Evolutionary conservation across 2,329 filamentous ascomycete genomes (phyloP).

Genomic region (Penicillium corylophilum): DNA sequence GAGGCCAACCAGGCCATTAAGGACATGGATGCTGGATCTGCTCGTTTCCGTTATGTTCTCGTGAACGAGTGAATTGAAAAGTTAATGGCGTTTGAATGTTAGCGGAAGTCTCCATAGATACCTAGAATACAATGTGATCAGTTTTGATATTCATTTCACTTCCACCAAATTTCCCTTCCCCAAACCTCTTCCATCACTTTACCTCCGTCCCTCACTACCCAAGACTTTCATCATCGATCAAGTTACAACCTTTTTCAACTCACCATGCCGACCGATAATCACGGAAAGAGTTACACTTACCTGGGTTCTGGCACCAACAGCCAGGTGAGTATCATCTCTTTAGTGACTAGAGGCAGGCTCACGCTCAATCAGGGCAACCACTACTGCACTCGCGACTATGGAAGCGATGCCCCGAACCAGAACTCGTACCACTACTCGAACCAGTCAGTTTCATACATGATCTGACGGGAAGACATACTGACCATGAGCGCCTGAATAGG

Average conservation of each 20-base stretch:
- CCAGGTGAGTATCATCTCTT: constrained; percentile 1
- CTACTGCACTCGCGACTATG: constrained; percentile 12
- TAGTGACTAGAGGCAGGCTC: background rate
- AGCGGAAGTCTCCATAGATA: background rate
- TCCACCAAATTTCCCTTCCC: background rate
- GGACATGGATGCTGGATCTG: constrained; percentile 45
- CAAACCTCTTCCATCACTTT: background rate
- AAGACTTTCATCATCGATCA: background rate
- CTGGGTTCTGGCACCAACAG: constrained; percentile 9
- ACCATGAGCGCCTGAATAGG: background rate
- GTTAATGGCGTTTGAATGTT: background rate
- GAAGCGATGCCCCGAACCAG: background rate
- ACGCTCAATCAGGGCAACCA: constrained; percentile 5
- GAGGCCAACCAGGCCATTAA: constrained; percentile 44
- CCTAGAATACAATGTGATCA: background rate
- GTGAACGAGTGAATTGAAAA: constrained; percentile 34
- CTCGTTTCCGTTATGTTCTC: constrained; percentile 46
- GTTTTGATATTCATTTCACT: background rate
- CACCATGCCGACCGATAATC: constrained; percentile 13
- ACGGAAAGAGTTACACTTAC: constrained; percentile 6
- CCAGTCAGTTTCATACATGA: background rate
- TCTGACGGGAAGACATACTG: background rate
- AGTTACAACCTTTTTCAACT: background rate
- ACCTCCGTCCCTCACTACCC: background rate
- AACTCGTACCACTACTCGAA: constrained; percentile 16